A percentile compares a stretch with the other conserved stretches of the same genome.
Conservation (phyloP, 2,329 filamentous ascomycete genomes). For the Ophiostoma sp. region DNA sequence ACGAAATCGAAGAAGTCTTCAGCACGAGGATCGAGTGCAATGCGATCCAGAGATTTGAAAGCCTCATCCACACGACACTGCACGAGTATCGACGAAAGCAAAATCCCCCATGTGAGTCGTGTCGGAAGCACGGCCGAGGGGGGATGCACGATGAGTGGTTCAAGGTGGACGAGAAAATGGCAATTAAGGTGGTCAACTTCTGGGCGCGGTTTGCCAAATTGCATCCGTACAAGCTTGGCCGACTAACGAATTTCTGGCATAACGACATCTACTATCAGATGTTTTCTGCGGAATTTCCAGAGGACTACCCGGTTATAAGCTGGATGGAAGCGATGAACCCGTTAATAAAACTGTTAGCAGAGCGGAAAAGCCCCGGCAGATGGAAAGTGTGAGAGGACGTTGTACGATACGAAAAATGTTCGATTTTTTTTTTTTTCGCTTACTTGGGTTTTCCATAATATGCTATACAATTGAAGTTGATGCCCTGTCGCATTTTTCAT, state of each 20-base stretch:
- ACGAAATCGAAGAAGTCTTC: not conserved
- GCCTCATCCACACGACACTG: conserved; percentile 10
- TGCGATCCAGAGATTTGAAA: conserved; percentile 1
- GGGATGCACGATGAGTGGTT: conserved; percentile 4
- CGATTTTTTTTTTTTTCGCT: not conserved
- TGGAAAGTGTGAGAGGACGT: not conserved
- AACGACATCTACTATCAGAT: not conserved
- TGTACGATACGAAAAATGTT: not conserved
- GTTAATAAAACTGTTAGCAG: not conserved
- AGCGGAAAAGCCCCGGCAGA: not conserved
- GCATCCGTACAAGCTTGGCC: not conserved
- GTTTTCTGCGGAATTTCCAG: not conserved
- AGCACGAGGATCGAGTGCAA: not conserved
- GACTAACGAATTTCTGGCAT: not conserved
- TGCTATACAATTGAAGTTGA: no score
- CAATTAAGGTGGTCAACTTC: not conserved
- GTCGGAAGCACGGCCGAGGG: not conserved
- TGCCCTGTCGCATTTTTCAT: no score
- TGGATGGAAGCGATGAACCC: not conserved
- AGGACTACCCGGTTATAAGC: not conserved
- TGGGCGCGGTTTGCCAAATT: conserved; percentile 6
- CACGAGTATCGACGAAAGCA: not conserved
- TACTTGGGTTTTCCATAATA: no score
- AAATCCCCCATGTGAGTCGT: conserved; percentile 7
- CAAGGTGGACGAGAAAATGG: not conserved